Base-by-base conservation (phyloP, 257 asterid genomes). In the Gardenia jasminoides region DNA sequence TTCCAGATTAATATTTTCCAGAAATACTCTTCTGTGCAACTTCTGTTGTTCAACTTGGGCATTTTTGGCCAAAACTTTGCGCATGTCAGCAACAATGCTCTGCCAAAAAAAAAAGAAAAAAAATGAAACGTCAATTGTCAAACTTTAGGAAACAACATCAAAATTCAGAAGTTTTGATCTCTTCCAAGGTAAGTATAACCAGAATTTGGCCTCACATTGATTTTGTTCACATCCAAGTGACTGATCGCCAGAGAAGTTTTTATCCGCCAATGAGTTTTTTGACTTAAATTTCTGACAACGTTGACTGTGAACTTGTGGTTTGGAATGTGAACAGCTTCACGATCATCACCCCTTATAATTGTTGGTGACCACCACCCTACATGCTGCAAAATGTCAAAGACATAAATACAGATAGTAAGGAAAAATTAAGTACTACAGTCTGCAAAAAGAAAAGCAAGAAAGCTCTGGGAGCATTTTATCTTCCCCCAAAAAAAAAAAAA, bases 341-440 rank as follows among this genome's bases (percentile, higher is more conserved):
- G 84, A 76, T 84, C 87, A 61, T 84, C 87, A 30, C 87, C 87
- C 81, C 87, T 58, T 73, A 84, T 78, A 67, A 84, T 69, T 80
- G 87, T 77, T 74, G 87, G 87, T 36, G 87, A 84, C 87, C 87
- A 84, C 87, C 87, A 84, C 12, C 87, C 87, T 17, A 84, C 84
- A 81, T 75, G 84, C 87, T 84, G 82, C 76, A 71, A 15, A 67
- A 47, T 36, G 66, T 59, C 7, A 59, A 59, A 59, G 30, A 59
- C n/a, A 30, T 24, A 6, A 33, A 7, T 16, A 52, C 28, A 15
- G 52, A 52, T 11, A 20, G 19, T 20, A 31, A 80, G 22, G 72
- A 47, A 46, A 22, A 33, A 22, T 15, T 33, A 47, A 31, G 56
- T 47, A 43, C 54, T n/a, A 20, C 46, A 64, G 20, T 28, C 10